Evolutionary conservation across 2,329 filamentous ascomycete species (phyloP), one percentile per base, ranked within the genome.

Genomic region (Fragosphaeria purpurea): DNA sequence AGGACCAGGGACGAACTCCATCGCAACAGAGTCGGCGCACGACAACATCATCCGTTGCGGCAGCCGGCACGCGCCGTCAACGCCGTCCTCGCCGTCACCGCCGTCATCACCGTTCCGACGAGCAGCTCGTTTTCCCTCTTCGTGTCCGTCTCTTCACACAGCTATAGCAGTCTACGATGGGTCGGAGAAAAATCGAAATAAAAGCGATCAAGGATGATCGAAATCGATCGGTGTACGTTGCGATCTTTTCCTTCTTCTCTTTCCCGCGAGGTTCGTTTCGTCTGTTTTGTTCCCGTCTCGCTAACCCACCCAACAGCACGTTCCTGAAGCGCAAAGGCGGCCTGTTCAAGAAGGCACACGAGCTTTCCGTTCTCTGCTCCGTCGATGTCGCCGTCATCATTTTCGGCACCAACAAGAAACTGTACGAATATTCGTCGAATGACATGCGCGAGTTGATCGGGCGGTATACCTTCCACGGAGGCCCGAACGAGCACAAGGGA

Each of bases 311-410:
- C 4, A 11, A 4, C 63, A 96, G 90, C 58, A 98, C 93, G 43
- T 98, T 98, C 68, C 75, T 98, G 60, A 98, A 98, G 78, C 87
- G 93, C 73, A 98, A 98, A 71, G 93, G 91, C 61, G 93, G 93
- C 62, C 76, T 98, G 46, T 98, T 98, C 79, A 98, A 98, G 76
- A 98, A 98, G 80, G 93, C 93, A 49, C 90, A 98, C 68, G 93
- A 98, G 77, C 79, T 98, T 48, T 95, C 91, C 48, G 93, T 98
- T 44, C 84, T 98, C 56, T 98, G 93, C 68, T 96, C 90, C 40
- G 93, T 98, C 65, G 93, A 98, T 67, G 93, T 98, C 59, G 93
- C 93, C 41, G 93, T 98, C 63, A 93, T 98, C 67, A 96, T 98
- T 62, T 97, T 97, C 64, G 91, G 91, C 57, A 90, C 88, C 71